Percentiles rank a stretch among this genome's conserved stretches.
Conservation (phyloP, 345 rosid genomes). For the Euphorbia lathyris region DNA sequence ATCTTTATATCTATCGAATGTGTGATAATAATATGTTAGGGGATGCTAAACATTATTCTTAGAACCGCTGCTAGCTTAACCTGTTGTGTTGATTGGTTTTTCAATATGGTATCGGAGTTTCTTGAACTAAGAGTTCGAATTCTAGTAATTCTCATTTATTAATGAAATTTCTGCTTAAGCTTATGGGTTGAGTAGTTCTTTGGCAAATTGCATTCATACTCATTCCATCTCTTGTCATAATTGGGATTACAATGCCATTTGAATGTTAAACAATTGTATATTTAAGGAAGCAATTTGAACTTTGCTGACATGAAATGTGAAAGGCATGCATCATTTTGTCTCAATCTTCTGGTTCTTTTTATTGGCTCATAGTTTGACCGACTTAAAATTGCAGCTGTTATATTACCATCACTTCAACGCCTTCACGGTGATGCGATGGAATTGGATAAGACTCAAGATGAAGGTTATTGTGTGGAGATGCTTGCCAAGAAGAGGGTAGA, state of each 20-base stretch:
- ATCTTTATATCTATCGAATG: background rate
- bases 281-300: background rate
- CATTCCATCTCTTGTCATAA: background rate
- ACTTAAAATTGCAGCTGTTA: constrained; percentile 23
- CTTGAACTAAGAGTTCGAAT: too few species aligned
- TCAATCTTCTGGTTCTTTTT: constrained; percentile 1
- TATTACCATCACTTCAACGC: constrained; percentile 29
- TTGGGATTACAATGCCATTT: background rate
- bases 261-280: background rate
- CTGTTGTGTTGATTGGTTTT: background rate
- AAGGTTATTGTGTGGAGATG: constrained; percentile 16
- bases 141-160: too few species aligned
- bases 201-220: background rate
- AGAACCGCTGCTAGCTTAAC: too few species aligned
- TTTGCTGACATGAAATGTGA: background rate
- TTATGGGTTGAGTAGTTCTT: too few species aligned
- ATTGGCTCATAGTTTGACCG: background rate
- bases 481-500: constrained; percentile 25
- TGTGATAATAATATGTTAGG: background rate
- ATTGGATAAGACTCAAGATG: constrained; percentile 12
- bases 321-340: background rate
- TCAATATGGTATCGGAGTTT: background rate
- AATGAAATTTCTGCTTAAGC: too few species aligned
- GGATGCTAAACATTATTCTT: background rate
- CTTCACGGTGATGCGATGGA: constrained; percentile 23